These are phyloP conservation scores for Canavalia gladiata DNA, from an alignment of 306 rosid genomes.

Conservation along the genomic window DNA sequence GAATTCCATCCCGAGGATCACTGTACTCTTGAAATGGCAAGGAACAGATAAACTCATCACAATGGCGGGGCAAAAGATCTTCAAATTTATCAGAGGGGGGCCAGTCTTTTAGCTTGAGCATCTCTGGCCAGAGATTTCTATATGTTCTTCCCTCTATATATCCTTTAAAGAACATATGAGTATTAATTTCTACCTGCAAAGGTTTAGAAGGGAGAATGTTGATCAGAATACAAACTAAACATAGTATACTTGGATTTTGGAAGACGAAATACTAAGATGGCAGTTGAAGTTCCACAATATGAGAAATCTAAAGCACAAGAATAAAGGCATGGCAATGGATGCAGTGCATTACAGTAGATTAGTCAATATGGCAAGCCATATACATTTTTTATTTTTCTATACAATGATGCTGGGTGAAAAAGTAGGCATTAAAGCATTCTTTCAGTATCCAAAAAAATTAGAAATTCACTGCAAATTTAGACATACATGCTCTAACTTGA, in stretches of 20 bases:
- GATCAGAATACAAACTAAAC: slow-evolving; percentile 38
- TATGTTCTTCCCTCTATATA: slow-evolving; percentile 80
- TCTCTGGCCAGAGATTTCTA: slow-evolving; percentile 82
- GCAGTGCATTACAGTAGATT: slow-evolving; percentile 3
- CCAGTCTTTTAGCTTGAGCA: slow-evolving; percentile 96
- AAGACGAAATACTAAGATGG: slow-evolving; percentile 26
- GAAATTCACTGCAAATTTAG: slow-evolving; percentile 23
- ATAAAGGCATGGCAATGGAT: slow-evolving; percentile 22
- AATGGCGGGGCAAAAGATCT: slow-evolving; percentile 88
- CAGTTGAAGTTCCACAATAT: slow-evolving; percentile 21
- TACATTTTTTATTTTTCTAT: background rate
- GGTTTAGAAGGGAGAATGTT: slow-evolving; percentile 39
- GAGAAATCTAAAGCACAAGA: slow-evolving; percentile 34
- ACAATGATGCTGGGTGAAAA: background rate
- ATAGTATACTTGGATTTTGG: slow-evolving; percentile 24
- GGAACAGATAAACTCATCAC: slow-evolving; percentile 80
- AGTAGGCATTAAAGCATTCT: slow-evolving; percentile 30
- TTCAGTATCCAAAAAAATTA: slow-evolving; percentile 4
- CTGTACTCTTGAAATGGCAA: slow-evolving; percentile 87
- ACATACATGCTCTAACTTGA: slow-evolving; percentile 24
- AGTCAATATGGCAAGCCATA: slow-evolving; percentile 12
- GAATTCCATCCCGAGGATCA: slow-evolving; percentile 80
- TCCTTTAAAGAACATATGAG: slow-evolving; percentile 77
- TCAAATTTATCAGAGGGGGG: slow-evolving; percentile 93
- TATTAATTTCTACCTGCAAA: slow-evolving; percentile 78